These are phyloP conservation scores for Nyctanthes arbortristis DNA, from an alignment of 257 asterid genomes.

Conservation along the genomic window DNA sequence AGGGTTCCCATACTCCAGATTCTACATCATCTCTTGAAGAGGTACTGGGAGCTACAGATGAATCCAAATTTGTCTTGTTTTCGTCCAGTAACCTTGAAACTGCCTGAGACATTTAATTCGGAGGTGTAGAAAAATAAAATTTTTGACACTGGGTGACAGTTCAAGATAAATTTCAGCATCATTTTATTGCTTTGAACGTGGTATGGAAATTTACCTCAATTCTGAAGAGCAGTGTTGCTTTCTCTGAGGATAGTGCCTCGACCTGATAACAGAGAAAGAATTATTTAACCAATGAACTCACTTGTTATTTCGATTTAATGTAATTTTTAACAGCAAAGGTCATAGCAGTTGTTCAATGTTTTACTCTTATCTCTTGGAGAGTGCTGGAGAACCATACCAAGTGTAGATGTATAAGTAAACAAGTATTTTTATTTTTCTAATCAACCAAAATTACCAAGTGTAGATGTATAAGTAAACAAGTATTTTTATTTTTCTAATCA, in stretches of 20 bases:
- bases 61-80: slow-evolving; percentile 37
- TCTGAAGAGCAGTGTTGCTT: slow-evolving; percentile 70
- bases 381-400: not conserved
- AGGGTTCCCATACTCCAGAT: slow-evolving; percentile 48
- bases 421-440: too few relatives aligned
- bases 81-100: slow-evolving; percentile 72
- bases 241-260: slow-evolving; percentile 86
- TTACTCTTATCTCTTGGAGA: not conserved
- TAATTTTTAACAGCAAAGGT: slow-evolving; percentile 2
- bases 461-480: not conserved
- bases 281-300: slow-evolving; percentile 21
- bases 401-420: not conserved
- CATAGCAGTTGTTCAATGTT: not conserved
- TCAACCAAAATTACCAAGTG: too few relatives aligned
- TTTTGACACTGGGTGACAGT: not conserved
- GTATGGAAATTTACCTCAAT: slow-evolving; percentile 61
- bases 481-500: not conserved
- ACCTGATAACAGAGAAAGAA: slow-evolving; percentile 50
- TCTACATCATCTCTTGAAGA: slow-evolving; percentile 59
- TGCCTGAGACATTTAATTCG: slow-evolving; percentile 45
- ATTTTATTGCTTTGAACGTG: not conserved
- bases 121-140: slow-evolving; percentile 12
- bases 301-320: not conserved
- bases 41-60: slow-evolving; percentile 42
- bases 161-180: slow-evolving; percentile 10